Conservation (phyloP, 495 filamentous ascomycete species). For the Recurvomyces mirabilis region DNA sequence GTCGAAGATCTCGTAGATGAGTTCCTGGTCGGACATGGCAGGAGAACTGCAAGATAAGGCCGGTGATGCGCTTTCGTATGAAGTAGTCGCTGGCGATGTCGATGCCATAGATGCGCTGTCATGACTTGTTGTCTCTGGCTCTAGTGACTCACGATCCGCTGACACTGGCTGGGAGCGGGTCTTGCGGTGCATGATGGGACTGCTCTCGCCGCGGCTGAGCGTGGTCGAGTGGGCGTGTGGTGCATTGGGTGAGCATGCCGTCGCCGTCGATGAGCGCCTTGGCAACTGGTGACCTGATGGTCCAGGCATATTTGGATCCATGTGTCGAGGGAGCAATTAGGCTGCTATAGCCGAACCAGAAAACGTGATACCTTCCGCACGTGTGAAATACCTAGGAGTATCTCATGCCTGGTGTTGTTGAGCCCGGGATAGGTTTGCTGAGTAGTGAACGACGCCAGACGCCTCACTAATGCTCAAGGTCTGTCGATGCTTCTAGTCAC, state of each 20-base stretch:
- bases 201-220: slow-evolving; percentile 7
- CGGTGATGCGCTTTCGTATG: too few relatives aligned
- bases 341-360: too few relatives aligned
- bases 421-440: too few relatives aligned
- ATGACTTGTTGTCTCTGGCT: background rate
- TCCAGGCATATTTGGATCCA: too few relatives aligned
- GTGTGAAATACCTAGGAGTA: background rate
- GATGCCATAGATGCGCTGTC: slow-evolving; percentile 3
- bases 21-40: slow-evolving; percentile 1
- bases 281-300: slow-evolving; percentile 5
- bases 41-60: too few relatives aligned
- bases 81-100: background rate
- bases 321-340: too few relatives aligned
- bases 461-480: background rate
- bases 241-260: slow-evolving; percentile 6
- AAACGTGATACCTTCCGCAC: too few relatives aligned
- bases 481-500: too few relatives aligned
- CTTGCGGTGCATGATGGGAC: slow-evolving; percentile 4
- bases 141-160: slow-evolving; percentile 11
- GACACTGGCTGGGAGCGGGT: slow-evolving; percentile 5
- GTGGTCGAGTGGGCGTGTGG: slow-evolving; percentile 1
- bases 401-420: slow-evolving; percentile 8
- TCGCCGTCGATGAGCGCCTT: slow-evolving; percentile 5
- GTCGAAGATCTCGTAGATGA: slow-evolving; percentile 9
- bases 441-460: background rate